Evolutionary conservation across 306 rosid species (phyloP), one percentile per base, ranked within the genome.

Genomic region (Arachis stenosperma): DNA sequence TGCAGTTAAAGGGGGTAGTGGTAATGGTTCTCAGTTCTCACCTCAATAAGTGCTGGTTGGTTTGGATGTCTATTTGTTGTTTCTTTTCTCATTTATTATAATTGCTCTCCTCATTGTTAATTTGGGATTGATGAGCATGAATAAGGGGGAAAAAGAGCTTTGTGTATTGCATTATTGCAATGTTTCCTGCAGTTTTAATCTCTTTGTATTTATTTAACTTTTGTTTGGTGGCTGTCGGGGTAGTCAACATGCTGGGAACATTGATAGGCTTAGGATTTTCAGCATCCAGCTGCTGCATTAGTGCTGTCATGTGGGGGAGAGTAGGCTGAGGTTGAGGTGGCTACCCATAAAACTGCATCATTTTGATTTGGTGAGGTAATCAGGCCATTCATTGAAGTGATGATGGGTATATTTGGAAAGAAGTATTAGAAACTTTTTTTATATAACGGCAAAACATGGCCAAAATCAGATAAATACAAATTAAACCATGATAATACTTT

Each of bases 1-100:
- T 65, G 69, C 75, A 29, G n/a, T 40, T 40, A 75, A 78, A 86
- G 93, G 91, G 91, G 66, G 93, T 88, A 70, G 73, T 81, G 88
- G 88, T 86, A 88, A 52, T 61, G 57, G 9, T 47, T 73, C 52
- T 73, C 61, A 14, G 58, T 67, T 71, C 46, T 40, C 27, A 22
- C 27, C 27, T 22, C 27, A 22, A 12, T 58, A 48, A 58, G 12
- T 67, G 70, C n/a, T 68, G 47, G 13, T 68, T 68, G 47, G 13
- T 68, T 73, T 77, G 56, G 53, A 61, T 62, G 57, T 56, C 50
- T 8, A 9, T 66, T 65, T 68, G 1, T 60, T 58, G 7, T 77
- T 61, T 53, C 22, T 40, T 67, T 73, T 72, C n/a, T 3, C 36
- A 67, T 73, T 61, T 62, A 30, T 40, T 55, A 4, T 41, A 65